Evolutionary conservation across 495 filamentous ascomycete genomes (phyloP), one percentile per base, ranked within the genome.

Genomic region (Umbilicaria muhlenbergii): DNA sequence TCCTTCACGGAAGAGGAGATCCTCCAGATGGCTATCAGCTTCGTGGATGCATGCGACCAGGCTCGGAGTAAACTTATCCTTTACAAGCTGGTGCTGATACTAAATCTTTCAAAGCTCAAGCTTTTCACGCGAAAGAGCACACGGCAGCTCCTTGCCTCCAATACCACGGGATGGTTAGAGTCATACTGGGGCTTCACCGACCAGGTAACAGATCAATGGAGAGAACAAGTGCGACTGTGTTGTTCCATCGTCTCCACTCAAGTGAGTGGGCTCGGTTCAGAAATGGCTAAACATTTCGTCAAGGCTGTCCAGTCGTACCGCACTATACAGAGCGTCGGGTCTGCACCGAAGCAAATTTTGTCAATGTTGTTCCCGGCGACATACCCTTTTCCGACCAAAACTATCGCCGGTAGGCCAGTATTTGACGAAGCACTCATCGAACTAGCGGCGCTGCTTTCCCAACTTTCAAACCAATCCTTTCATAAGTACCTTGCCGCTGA

Each of bases 51-150:
- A 11, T 96, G 91, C 63, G 73, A 76, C 8, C 67, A 71, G 14
- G 87, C 92, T 32, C 91, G 86, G 52, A 88, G 92, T 17, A 94
- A 92, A 73, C 68, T 99, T 8, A 70, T 94, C n/a, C 65, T 96
- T 11, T 94, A 92, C 62, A 94, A 94, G 55, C 69, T 99, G 39
- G 74, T 95, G 7, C 69, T 96, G 12, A 89, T 96, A 49, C 80
- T 93, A 54, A 86, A 93, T 56, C 83, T 91, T 54, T 83, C 81
- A 4, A 78, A 78, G 36, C 63, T 88, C 11, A 77, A 81, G 16
- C 64, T 93, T 15, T 94, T 96, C 62, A 70, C 80, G 33, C 68
- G 80, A 8, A 75, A 78, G 0, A 80, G 87, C 45, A 78, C 88
- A 49, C 71, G 81, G 43, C 70, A 73, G 24, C 76, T 72, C 17